These are phyloP conservation scores for Theobroma grandiflorum DNA, from an alignment of 441 rosid genomes.

Conservation along the genomic window DNA sequence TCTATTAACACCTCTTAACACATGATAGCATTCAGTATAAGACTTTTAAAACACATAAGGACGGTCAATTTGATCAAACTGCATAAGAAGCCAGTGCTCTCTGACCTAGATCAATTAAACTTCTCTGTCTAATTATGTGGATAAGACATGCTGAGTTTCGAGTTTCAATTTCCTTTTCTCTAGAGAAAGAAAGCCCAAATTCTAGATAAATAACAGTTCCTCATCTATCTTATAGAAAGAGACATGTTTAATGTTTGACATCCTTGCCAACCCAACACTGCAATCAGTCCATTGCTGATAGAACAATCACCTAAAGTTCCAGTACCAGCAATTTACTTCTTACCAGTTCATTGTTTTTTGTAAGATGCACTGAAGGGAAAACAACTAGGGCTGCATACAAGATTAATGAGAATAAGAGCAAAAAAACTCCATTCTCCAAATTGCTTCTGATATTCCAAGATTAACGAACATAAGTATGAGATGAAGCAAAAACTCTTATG, in stretches of 20 bases:
- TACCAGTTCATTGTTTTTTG: not conserved
- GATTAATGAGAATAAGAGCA: not conserved
- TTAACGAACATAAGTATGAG: not conserved
- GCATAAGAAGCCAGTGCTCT: not conserved
- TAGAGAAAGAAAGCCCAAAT: not conserved
- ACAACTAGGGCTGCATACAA: not conserved
- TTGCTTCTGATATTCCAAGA: not conserved
- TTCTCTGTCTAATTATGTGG: not conserved
- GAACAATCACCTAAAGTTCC: not conserved
- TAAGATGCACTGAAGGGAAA: not conserved
- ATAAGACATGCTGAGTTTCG: not conserved
- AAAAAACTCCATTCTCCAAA: not conserved
- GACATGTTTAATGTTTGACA: not conserved
- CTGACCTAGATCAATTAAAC: not conserved
- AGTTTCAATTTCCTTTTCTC: not conserved
- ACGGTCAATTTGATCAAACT: not conserved
- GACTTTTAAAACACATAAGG: not conserved
- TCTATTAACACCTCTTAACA: not conserved
- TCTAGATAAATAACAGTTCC: not conserved
- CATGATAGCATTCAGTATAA: not conserved
- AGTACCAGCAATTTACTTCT: not conserved
- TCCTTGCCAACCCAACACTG: not conserved
- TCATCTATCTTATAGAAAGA: not conserved
- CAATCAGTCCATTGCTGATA: not conserved
- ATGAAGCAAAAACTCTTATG: conserved; percentile 5